Conservation (phyloP, 2,329 filamentous ascomycete genomes). For the Phyllosticta ampelicida region DNA sequence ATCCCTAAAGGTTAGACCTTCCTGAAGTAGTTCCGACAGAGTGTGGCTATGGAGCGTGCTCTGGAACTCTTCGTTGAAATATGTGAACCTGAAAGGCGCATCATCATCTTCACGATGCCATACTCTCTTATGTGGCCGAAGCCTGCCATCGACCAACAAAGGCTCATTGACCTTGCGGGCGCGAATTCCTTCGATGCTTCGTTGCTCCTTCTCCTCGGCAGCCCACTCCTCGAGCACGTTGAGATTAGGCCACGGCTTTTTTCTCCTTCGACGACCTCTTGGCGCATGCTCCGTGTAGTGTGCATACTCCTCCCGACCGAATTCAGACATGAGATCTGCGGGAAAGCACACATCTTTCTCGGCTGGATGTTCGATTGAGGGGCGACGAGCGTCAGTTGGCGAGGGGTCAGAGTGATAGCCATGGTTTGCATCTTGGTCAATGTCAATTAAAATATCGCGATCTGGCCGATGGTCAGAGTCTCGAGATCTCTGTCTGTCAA, state of each 20-base stretch:
- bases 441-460: slow-evolving; percentile 40
- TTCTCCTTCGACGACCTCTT: slow-evolving; percentile 32
- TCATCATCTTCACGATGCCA: slow-evolving; percentile 90
- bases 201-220: slow-evolving; percentile 75
- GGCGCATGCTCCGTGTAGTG: slow-evolving; percentile 37
- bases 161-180: slow-evolving; percentile 91
- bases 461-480: slow-evolving; percentile 14
- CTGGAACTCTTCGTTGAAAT: slow-evolving; percentile 95
- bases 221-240: slow-evolving; percentile 81
- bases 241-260: slow-evolving; percentile 74
- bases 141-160: slow-evolving; percentile 76
- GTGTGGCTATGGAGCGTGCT: slow-evolving; percentile 94
- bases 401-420: slow-evolving; percentile 17
- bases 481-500: slow-evolving; percentile 27
- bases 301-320: slow-evolving; percentile 63
- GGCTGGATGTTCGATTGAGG: slow-evolving; percentile 39
- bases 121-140: slow-evolving; percentile 63
- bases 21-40: slow-evolving; percentile 84
- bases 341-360: slow-evolving; percentile 93
- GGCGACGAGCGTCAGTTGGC: slow-evolving; percentile 12
- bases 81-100: slow-evolving; percentile 87
- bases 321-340: slow-evolving; percentile 63
- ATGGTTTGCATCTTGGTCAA: slow-evolving; percentile 45
- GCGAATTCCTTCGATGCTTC: slow-evolving; percentile 64
- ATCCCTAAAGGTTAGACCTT: slow-evolving; percentile 72